phyloP scores from a whole-genome alignment of 495 filamentous ascomycete genomes.

The Daldinia loculata region DNA sequence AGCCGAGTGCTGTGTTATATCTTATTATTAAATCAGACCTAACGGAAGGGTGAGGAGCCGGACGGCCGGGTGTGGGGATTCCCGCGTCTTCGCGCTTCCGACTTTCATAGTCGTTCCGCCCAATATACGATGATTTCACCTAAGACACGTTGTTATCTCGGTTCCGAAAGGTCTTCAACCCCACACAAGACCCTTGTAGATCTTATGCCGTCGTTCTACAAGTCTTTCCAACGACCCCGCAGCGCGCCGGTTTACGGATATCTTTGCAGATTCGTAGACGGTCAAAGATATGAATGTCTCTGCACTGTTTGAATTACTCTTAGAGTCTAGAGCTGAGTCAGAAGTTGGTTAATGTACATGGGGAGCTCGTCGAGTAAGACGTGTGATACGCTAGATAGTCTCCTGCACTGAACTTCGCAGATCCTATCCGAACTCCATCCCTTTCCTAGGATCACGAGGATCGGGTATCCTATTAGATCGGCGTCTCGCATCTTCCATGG shows the following conservation, averaged over 20 bases:
- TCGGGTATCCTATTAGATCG: conserved; percentile 86
- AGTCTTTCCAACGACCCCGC: background rate
- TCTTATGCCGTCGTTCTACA: background rate
- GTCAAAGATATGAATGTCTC: background rate
- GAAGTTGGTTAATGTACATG: conserved; percentile 51
- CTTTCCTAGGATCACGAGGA: conserved; percentile 80
- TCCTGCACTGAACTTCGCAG: conserved; percentile 82
- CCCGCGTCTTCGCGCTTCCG: conserved; percentile 26
- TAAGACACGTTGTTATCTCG: conserved; percentile 5
- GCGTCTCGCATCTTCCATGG: conserved; percentile 90
- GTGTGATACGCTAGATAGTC: conserved; percentile 45
- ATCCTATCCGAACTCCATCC: conserved; percentile 70
- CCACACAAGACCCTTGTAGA: background rate
- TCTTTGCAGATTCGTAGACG: background rate
- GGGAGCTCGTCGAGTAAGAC: conserved; percentile 46
- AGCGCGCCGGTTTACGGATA: background rate
- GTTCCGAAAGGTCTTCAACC: conserved; percentile 1
- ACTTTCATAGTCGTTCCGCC: background rate
- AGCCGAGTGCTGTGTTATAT: background rate
- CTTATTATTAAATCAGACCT: background rate
- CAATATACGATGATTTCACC: background rate
- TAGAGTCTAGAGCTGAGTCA: conserved; percentile 51
- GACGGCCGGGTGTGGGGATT: conserved; percentile 23
- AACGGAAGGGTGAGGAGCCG: conserved; percentile 4
- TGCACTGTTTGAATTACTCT: background rate